Evolutionary conservation across 352 stramenopile species (phyloP).

Genomic region (Phytophthora capsici): DNA sequence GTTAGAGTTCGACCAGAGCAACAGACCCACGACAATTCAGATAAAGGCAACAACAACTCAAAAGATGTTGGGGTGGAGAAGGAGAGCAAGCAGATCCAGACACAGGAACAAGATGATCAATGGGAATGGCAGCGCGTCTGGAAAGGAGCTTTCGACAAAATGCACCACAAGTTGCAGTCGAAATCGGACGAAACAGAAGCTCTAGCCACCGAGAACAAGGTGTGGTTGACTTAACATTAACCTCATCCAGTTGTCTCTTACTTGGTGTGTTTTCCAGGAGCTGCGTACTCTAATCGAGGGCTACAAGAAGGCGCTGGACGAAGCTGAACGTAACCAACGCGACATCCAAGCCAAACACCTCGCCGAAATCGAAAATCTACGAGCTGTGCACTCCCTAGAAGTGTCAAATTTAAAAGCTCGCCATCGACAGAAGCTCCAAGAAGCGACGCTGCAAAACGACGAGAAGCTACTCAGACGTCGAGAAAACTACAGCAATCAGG

Average conservation of each 20-base stretch:
- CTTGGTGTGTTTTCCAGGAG: constrained; percentile 41
- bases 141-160: constrained; percentile 75
- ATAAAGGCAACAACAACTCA: constrained; percentile 20
- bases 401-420: constrained; percentile 50
- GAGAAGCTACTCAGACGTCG: constrained; percentile 43
- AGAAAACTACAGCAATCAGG: constrained; percentile 17
- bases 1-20: constrained; percentile 3
- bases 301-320: constrained; percentile 50
- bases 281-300: constrained; percentile 48
- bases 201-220: constrained; percentile 56
- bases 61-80: constrained; percentile 9
- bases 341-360: constrained; percentile 47
- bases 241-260: not conserved
- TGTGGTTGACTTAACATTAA: constrained; percentile 4
- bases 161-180: constrained; percentile 47
- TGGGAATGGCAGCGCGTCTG: constrained; percentile 77
- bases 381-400: constrained; percentile 55
- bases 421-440: constrained; percentile 62
- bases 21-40: not conserved
- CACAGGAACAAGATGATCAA: constrained; percentile 63
- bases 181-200: constrained; percentile 39
- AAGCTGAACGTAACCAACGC: constrained; percentile 31
- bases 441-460: constrained; percentile 56
- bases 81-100: constrained; percentile 63
- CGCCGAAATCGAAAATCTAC: constrained; percentile 54